A percentile compares a stretch with the other conserved stretches of the same genome.
Evolutionary conservation across 257 asterid genomes (phyloP).

Genomic region (Jaltomata sinuosa): DNA sequence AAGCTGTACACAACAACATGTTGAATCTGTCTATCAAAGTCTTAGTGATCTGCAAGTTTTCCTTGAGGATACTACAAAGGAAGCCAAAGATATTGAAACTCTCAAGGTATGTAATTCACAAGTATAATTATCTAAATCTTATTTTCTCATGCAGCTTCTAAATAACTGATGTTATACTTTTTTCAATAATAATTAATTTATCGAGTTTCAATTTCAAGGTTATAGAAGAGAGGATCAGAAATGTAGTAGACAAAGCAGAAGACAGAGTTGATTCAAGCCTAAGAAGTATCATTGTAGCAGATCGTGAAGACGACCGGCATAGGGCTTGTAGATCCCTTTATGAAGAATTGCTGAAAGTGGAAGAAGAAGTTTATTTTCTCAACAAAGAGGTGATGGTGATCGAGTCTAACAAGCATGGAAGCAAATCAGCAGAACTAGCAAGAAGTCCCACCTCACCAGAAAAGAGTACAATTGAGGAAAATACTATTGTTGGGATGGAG

Average conservation of each 20-base stretch:
- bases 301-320: rapidly evolving
- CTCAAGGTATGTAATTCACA: too few species aligned
- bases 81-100: background rate
- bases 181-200: too few species aligned
- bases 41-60: too few species aligned
- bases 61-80: background rate
- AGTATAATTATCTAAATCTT: too few species aligned
- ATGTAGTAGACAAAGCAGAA: background rate
- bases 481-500: background rate
- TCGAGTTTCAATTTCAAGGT: too few species aligned
- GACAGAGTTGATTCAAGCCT: background rate
- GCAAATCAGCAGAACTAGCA: background rate
- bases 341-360: background rate
- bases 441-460: background rate
- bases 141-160: too few species aligned
- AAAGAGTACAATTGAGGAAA: background rate
- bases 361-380: background rate
- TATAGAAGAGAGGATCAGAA: background rate
- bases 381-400: background rate
- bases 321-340: background rate
- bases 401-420: background rate
- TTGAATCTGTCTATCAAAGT: too few species aligned
- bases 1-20: background rate
- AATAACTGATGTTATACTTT: too few species aligned
- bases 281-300: background rate